These are phyloP conservation scores for Dendrocalamus sinicus DNA, from an alignment of 176 grass and related monocot species.

Conservation along the genomic window DNA sequence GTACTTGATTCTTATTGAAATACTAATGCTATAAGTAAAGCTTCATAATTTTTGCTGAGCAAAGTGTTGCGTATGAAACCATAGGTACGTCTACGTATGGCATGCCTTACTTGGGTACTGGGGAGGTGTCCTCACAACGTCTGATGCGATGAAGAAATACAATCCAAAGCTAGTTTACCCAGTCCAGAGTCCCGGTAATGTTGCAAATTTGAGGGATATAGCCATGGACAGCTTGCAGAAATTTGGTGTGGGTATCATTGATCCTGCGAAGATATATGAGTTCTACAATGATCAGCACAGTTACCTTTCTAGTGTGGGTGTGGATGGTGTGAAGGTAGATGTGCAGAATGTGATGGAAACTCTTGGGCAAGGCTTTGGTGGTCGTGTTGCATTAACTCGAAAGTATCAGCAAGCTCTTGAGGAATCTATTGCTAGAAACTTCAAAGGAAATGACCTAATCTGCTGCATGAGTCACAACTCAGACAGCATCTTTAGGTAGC, in stretches of 20 bases:
- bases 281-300: constrained; percentile 70
- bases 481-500: constrained; percentile 64
- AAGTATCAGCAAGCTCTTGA: constrained; percentile 69
- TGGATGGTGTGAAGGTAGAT: constrained; percentile 80
- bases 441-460: constrained; percentile 55
- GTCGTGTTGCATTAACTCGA: constrained; percentile 52
- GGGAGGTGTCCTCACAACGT: constrained; percentile 52
- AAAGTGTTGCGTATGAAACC: neutral
- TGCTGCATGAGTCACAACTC: constrained; percentile 76
- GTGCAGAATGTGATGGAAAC: constrained; percentile 68
- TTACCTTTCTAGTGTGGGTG: constrained; percentile 55
- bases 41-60: neutral
- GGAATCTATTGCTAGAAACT: constrained; percentile 56
- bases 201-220: constrained; percentile 60
- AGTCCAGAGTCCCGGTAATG: constrained; percentile 47
- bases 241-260: constrained; percentile 57
- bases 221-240: constrained; percentile 68
- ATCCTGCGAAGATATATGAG: constrained; percentile 59
- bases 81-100: constrained; percentile 57
- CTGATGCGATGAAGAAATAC: constrained; percentile 57
- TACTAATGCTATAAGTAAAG: neutral
- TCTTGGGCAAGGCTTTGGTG: constrained; percentile 55
- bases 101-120: constrained; percentile 64
- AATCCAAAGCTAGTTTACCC: constrained; percentile 60
- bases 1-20: constrained; percentile 39